Percentiles rank a stretch among this genome's conserved stretches.
Conservation (phyloP, 2,329 filamentous ascomycete genomes). For the Penicillium palitans region DNA sequence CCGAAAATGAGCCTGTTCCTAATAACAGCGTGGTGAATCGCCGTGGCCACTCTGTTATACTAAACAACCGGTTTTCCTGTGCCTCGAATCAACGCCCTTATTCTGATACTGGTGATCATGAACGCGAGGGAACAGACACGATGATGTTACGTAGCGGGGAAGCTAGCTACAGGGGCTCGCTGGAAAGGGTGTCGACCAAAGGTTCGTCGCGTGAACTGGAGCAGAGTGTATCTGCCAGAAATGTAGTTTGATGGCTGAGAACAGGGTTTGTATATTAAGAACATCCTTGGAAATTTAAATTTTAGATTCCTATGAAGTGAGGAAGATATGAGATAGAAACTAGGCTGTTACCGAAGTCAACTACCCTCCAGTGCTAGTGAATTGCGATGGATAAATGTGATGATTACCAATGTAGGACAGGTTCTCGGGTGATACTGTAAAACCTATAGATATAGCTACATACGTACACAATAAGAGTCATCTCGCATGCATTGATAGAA, state of each 20-base stretch:
- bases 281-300: too few relatives aligned
- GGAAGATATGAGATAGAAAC: too few relatives aligned
- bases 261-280: too few relatives aligned
- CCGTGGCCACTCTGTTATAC: conserved; percentile 31
- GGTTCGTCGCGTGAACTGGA: conserved; percentile 2
- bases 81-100: conserved; percentile 5
- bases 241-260: background rate
- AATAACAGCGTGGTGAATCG: conserved; percentile 36
- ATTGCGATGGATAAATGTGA: too few relatives aligned
- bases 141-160: conserved; percentile 3
- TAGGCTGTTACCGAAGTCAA: too few relatives aligned
- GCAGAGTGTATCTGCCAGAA: background rate
- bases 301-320: too few relatives aligned
- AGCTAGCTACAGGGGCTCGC: background rate
- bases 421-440: too few relatives aligned
- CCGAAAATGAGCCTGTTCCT: conserved; percentile 38
- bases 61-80: conserved; percentile 40
- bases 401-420: too few relatives aligned
- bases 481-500: too few relatives aligned
- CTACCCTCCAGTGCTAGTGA: too few relatives aligned
- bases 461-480: too few relatives aligned
- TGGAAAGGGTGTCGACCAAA: conserved; percentile 5
- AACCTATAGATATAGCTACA: too few relatives aligned
- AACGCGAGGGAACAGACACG: conserved; percentile 11
- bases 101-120: background rate